Evolutionary conservation across 257 asterid genomes (phyloP).

Genomic region (Penstemon barbatus): DNA sequence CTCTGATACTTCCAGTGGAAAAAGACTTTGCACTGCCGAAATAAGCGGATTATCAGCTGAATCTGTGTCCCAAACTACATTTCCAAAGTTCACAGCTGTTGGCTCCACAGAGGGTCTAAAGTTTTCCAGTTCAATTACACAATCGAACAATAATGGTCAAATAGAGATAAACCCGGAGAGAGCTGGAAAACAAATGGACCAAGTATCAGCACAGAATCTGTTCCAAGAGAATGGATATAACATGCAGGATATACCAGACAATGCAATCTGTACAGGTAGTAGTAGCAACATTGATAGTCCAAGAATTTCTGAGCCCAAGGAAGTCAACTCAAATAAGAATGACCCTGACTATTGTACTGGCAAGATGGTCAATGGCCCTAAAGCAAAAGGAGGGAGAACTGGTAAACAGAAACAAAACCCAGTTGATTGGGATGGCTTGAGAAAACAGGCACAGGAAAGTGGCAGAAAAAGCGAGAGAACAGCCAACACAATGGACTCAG

Average conservation of each 20-base stretch:
- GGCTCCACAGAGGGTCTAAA: slow-evolving; percentile 31
- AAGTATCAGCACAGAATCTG: slow-evolving; percentile 36
- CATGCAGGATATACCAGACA: slow-evolving; percentile 39
- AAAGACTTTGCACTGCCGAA: slow-evolving; percentile 45
- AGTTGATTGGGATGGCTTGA: slow-evolving; percentile 74
- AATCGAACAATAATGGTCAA: slow-evolving; percentile 37
- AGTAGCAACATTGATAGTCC: slow-evolving; percentile 39
- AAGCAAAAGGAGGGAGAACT: slow-evolving; percentile 45
- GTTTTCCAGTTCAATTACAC: slow-evolving; percentile 37
- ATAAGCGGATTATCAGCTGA: slow-evolving; percentile 65
- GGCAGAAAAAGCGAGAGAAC: slow-evolving; percentile 58
- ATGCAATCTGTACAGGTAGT: slow-evolving; percentile 37
- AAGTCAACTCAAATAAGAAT: slow-evolving; percentile 46
- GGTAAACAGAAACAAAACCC: slow-evolving; percentile 54
- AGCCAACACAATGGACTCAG: slow-evolving; percentile 65
- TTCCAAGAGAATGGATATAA: slow-evolving; percentile 34
- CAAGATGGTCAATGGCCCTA: slow-evolving; percentile 37
- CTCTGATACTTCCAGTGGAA: slow-evolving; percentile 22
- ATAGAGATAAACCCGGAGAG: slow-evolving; percentile 27
- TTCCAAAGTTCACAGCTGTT: slow-evolving; percentile 24
- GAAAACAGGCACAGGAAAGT: slow-evolving; percentile 48
- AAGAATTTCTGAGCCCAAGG: slow-evolving; percentile 44
- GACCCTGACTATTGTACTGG: background rate
- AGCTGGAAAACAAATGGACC: slow-evolving; percentile 33
- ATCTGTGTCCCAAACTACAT: slow-evolving; percentile 50